Conservation (phyloP, 306 rosid species). For the Sindora glabra region DNA sequence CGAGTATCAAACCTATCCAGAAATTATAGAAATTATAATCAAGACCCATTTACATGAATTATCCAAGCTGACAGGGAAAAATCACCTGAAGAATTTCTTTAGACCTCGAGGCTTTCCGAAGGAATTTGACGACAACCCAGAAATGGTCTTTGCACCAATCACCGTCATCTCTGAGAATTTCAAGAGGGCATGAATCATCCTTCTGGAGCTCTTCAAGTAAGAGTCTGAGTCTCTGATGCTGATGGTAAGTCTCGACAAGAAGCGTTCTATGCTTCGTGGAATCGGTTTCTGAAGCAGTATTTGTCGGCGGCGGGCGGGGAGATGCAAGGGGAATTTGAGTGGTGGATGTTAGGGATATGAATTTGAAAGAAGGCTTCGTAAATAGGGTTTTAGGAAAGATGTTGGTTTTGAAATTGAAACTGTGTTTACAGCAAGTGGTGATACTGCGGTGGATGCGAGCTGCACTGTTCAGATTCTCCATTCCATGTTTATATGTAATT, state of each 20-base stretch:
- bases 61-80: background rate
- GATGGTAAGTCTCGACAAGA: slow-evolving; percentile 43
- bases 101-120: slow-evolving; percentile 38
- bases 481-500: slow-evolving; percentile 2
- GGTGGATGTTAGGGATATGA: slow-evolving; percentile 8
- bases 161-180: slow-evolving; percentile 38
- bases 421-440: background rate
- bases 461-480: background rate
- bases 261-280: slow-evolving; percentile 40
- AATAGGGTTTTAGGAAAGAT: slow-evolving; percentile 1
- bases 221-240: slow-evolving; percentile 31
- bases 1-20: too few relatives aligned
- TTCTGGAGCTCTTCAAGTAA: slow-evolving; percentile 32
- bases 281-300: slow-evolving; percentile 5
- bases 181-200: slow-evolving; percentile 28
- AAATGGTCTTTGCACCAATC: slow-evolving; percentile 58
- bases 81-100: slow-evolving; percentile 43
- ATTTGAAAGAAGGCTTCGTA: slow-evolving; percentile 8
- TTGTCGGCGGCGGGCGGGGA: background rate
- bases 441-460: background rate
- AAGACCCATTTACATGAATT: background rate
- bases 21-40: background rate
- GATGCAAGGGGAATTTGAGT: slow-evolving; percentile 12
- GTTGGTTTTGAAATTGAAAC: too few relatives aligned
- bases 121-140: slow-evolving; percentile 62